These are phyloP conservation scores for Jamesozyma spencerorum DNA, from an alignment of 805 yeast species.

Conservation along the genomic window DNA sequence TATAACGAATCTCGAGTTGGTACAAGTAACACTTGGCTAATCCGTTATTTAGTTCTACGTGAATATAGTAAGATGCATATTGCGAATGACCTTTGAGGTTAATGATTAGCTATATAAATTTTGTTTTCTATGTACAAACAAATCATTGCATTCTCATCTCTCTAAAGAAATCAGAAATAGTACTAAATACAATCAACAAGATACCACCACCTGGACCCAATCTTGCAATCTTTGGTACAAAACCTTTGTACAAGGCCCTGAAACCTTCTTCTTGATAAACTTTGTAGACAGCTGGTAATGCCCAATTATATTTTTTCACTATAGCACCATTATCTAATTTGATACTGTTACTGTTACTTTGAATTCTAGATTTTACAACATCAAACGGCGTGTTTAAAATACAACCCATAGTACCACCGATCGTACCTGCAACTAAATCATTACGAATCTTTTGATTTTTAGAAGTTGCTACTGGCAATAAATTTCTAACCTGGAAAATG, in stretches of 20 bases:
- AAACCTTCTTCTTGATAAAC: constrained; percentile 85
- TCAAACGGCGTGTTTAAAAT: constrained; percentile 92
- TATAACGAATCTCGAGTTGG: no score
- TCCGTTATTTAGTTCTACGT: no score
- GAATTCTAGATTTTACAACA: constrained; percentile 94
- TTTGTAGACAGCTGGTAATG: constrained; percentile 64
- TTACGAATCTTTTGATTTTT: constrained; percentile 66
- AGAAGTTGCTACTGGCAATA: constrained; percentile 68
- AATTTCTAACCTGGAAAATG: constrained; percentile 72
- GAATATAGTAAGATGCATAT: no score
- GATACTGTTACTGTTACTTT: constrained; percentile 33
- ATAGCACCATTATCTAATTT: constrained; percentile 50
- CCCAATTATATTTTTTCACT: constrained; percentile 84
- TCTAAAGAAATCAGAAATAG: constrained; percentile 90
- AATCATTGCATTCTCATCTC: constrained; percentile 17
- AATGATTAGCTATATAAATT: constrained; percentile 2
- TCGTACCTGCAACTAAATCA: constrained; percentile 84
- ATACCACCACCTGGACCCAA: constrained; percentile 99
- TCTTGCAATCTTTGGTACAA: constrained; percentile 92
- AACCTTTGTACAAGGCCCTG: constrained; percentile 86
- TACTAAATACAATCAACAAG: constrained; percentile 88
- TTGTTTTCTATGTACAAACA: not conserved
- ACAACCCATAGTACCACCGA: constrained; percentile 98
- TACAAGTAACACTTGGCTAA: no score
- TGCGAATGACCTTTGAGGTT: not conserved